Percentiles rank a stretch among this genome's conserved stretches.
phyloP scores from a whole-genome alignment of 1,284 basidiomycete genomes.

The Cryptococcus sp. region DNA sequence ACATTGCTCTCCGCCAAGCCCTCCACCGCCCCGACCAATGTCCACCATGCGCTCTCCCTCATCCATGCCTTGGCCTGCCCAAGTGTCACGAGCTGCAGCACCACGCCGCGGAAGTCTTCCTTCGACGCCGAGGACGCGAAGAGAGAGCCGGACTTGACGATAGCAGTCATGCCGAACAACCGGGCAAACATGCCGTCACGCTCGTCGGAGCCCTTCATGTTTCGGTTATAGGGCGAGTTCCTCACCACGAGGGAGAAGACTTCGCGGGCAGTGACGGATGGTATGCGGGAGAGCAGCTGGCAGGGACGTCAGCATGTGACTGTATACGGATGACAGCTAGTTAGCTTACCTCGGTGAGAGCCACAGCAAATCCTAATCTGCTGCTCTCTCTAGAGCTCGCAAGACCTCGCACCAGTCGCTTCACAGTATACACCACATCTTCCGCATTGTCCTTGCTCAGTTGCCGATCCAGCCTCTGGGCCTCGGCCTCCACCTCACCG shows the following conservation, averaged over 20 bases:
- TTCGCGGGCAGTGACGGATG: constrained; percentile 72
- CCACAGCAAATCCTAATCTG: constrained; percentile 89
- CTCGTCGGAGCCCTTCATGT: constrained; percentile 84
- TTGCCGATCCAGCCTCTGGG: constrained; percentile 42
- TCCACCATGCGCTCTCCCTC: constrained; percentile 87
- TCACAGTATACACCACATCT: constrained; percentile 84
- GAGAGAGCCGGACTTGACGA: constrained; percentile 76
- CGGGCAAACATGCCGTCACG: constrained; percentile 89
- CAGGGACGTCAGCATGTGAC: constrained; percentile 8
- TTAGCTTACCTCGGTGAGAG: constrained; percentile 78
- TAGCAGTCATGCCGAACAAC: constrained; percentile 79
- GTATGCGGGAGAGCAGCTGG: constrained; percentile 75
- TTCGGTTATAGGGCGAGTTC: constrained; percentile 63
- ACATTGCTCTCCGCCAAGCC: constrained; percentile 59
- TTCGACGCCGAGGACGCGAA: constrained; percentile 60
- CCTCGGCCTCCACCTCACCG: constrained; percentile 51
- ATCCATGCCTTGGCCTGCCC: constrained; percentile 87
- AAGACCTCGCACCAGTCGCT: constrained; percentile 77
- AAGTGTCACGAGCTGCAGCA: constrained; percentile 65
- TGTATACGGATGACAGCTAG: not conserved
- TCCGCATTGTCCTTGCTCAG: constrained; percentile 66
- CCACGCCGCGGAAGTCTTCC: constrained; percentile 61
- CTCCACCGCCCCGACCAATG: constrained; percentile 64
- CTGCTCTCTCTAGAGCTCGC: constrained; percentile 90
- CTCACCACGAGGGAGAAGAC: constrained; percentile 70